A percentile compares a stretch with the other conserved stretches of the same genome.
These are phyloP conservation scores for Herpotrichia juniperi DNA, from an alignment of 2,329 filamentous ascomycete species.

Conservation along the genomic window DNA sequence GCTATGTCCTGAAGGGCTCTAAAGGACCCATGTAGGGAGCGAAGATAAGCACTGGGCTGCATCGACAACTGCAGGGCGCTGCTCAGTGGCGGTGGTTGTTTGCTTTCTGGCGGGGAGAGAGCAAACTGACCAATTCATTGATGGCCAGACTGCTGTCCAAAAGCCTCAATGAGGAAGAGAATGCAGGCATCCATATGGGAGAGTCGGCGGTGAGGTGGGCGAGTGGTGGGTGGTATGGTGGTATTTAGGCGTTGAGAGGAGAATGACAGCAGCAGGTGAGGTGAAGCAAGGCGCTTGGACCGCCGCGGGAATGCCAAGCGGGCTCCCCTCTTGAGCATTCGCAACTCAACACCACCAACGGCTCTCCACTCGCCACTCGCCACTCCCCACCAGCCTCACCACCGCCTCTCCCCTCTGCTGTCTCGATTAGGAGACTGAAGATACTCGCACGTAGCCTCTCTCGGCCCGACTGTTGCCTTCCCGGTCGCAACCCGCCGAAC, in stretches of 20 bases:
- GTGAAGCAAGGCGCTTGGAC: too few relatives aligned
- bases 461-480: not conserved
- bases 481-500: constrained; percentile 4
- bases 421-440: not conserved
- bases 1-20: not conserved
- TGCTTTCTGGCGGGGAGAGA: not conserved
- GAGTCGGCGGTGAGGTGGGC: not conserved
- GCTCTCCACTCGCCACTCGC: not conserved
- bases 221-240: too few relatives aligned
- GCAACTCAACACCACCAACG: too few relatives aligned
- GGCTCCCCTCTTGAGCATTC: too few relatives aligned
- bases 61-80: not conserved
- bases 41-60: not conserved
- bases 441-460: not conserved
- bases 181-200: constrained; percentile 6
- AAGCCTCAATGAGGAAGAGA: not conserved
- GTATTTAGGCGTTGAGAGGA: too few relatives aligned
- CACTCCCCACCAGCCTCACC: not conserved
- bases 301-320: too few relatives aligned
- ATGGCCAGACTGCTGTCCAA: not conserved
- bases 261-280: too few relatives aligned
- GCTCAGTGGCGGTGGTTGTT: constrained; percentile 1
- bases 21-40: constrained; percentile 5
- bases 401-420: not conserved
- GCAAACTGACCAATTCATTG: not conserved